Conservation (phyloP, 208 protist species). For the Acanthamoeba royreba region DNA sequence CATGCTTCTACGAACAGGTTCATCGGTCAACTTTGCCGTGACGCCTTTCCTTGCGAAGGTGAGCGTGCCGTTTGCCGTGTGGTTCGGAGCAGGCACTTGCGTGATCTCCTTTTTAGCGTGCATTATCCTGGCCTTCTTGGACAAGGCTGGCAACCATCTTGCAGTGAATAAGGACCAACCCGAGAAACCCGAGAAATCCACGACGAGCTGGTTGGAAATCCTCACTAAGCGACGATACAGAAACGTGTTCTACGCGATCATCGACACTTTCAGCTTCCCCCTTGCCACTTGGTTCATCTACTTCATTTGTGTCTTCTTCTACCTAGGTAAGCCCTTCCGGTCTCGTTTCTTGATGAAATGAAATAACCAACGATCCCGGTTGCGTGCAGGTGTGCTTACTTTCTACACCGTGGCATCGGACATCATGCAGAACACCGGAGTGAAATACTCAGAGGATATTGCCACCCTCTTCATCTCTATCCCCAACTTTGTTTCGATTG, state of each 20-base stretch:
- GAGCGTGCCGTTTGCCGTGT: constrained; percentile 77
- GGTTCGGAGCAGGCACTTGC: constrained; percentile 80
- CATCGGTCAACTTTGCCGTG: constrained; percentile 89
- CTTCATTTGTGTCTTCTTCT: constrained; percentile 85
- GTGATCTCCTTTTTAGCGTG: constrained; percentile 79
- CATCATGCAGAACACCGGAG: constrained; percentile 58
- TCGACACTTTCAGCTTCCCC: constrained; percentile 77
- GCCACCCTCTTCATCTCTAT: constrained; percentile 83
- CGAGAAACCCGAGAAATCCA: neutral
- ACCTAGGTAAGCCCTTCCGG: constrained; percentile 73
- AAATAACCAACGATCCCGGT: neutral
- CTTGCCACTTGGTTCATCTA: constrained; percentile 83
- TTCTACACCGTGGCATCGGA: constrained; percentile 58
- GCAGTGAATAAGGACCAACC: neutral
- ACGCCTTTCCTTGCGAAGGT: constrained; percentile 80
- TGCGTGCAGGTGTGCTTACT: neutral
- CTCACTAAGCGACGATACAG: neutral
- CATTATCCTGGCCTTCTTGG: constrained; percentile 73
- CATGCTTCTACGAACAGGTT: too few relatives aligned
- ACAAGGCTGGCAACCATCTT: constrained; percentile 63
- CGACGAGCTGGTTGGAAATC: neutral
- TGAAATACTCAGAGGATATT: constrained; percentile 48
- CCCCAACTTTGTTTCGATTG: constrained; percentile 86
- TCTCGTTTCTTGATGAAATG: constrained; percentile 53
- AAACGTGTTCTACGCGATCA: constrained; percentile 67